A percentile compares a stretch with the other conserved stretches of the same genome.
Conservation (phyloP, 163 green algal species). For the Scenedesmus sp. region DNA sequence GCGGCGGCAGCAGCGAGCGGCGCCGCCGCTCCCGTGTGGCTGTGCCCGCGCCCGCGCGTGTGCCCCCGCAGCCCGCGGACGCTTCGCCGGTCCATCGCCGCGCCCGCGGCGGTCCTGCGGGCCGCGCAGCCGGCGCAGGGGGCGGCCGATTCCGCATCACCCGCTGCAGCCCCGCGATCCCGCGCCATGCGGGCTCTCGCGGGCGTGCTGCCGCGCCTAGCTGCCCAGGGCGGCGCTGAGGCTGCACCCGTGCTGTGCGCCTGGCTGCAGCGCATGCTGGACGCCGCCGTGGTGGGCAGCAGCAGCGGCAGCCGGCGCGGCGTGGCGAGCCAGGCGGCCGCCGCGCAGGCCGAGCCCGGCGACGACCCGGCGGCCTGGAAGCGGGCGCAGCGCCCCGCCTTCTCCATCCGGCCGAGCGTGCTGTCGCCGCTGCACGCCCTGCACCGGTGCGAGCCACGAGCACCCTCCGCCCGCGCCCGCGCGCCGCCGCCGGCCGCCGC, state of each 20-base stretch:
- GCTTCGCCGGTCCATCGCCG: no score
- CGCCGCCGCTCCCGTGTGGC: no score
- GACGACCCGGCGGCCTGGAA: not conserved
- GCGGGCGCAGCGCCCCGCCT: not conserved
- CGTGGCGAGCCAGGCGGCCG: not conserved
- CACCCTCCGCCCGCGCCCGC: not conserved
- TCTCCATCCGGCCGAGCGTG: constrained; percentile 18
- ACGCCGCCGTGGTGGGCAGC: not conserved
- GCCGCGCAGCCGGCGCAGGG: no score
- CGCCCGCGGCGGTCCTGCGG: no score
- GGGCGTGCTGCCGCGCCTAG: no score
- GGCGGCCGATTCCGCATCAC: no score
- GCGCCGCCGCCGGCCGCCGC: not conserved
- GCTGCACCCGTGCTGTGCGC: not conserved
- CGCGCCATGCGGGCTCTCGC: no score
- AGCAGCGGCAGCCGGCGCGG: constrained; percentile 14
- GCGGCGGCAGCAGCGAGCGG: no score
- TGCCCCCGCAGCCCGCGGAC: no score
- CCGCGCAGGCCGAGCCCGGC: not conserved
- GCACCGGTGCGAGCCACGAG: not conserved
- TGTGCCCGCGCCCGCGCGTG: no score
- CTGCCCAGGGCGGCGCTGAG: no score
- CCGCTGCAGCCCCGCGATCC: no score
- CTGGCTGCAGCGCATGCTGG: constrained; percentile 29
- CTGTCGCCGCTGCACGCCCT: constrained; percentile 37